Evolutionary conservation across 1,284 basidiomycete species (phyloP).

Genomic region (Chalciporus sp.): DNA sequence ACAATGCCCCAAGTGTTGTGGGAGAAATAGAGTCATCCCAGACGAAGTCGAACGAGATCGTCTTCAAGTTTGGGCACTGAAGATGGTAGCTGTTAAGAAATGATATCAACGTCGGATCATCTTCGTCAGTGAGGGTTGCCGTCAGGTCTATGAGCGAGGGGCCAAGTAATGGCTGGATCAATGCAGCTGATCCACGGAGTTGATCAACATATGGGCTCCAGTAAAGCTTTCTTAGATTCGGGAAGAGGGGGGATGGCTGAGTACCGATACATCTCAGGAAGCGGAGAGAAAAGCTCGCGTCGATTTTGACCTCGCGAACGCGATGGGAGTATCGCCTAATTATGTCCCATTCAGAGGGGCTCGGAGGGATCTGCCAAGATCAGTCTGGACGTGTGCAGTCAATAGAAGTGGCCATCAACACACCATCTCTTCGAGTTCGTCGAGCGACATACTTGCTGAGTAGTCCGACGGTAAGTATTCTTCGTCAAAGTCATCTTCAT

Average conservation of each 20-base stretch:
- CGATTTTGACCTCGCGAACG: slow-evolving; percentile 13
- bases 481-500: too few species aligned
- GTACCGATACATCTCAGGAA: slow-evolving; percentile 14
- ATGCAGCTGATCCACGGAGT: background rate
- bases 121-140: slow-evolving; percentile 12
- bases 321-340: slow-evolving; percentile 17
- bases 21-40: too few species aligned
- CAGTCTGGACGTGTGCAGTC: too few species aligned
- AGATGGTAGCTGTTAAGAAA: slow-evolving; percentile 13
- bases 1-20: slow-evolving; percentile 4
- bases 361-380: too few species aligned
- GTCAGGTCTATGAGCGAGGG: too few species aligned
- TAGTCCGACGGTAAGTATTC: too few species aligned
- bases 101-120: slow-evolving; percentile 10
- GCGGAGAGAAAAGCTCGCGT: background rate
- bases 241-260: slow-evolving; percentile 9
- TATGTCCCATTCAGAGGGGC: slow-evolving; percentile 7
- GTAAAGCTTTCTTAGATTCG: slow-evolving; percentile 13
- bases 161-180: too few species aligned
- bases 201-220: too few species aligned
- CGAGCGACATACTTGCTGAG: too few species aligned
- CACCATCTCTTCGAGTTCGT: background rate
- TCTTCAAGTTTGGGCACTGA: slow-evolving; percentile 8
- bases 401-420: too few species aligned
- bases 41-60: slow-evolving; percentile 8